Evolutionary conservation across 2,329 filamentous ascomycete species (phyloP), one percentile per base, ranked within the genome.

Genomic region (Monilinia fructicola): DNA sequence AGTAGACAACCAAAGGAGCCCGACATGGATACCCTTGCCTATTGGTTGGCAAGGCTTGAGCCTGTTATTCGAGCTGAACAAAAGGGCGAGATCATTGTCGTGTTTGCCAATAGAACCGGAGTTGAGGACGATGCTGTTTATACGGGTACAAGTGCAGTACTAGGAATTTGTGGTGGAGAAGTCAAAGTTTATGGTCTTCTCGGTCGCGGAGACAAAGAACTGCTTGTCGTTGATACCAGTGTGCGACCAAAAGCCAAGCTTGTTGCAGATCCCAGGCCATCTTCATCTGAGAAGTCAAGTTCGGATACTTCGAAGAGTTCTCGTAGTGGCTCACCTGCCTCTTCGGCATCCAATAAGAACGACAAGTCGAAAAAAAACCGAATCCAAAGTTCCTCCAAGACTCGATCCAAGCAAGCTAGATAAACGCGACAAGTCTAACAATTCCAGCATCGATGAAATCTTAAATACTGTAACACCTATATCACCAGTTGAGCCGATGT

Each of bases 11-110:
- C 84, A 0, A 75, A 82, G 1, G 84, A 87, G 61, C 89, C 90
- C 0, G 90, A 93, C 70, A 82, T 90, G 78, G 86, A 91, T 40
- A 92, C 90, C 0, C 75, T 94, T 11, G 84, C 85, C 0, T 94
- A 93, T 72, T 94, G 91, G 91, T 80, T 91, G 0, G 84, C 86
- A 26, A 83, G 91, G 0, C 81, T 94, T 4, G 87, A 90, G 65
- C 91, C 91, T 0, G 65, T 89, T 0, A 86, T 89, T 38, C 79
- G 83, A 11, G 74, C 78, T 0, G 81, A 87, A 4, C 78, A 69
- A 0, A 73, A 81, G 0, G 82, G 85, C 0, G 88, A 91, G 66
- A 82, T 90, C n/a, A 85, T 91, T 48, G 81, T 93, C 0, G 82
- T 93, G 0, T 83, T 92, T 70, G 87, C 86, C 55, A 94, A 95